phyloP scores from a whole-genome alignment of 768 basidiomycete genomes.

The Boletus patriciae region DNA sequence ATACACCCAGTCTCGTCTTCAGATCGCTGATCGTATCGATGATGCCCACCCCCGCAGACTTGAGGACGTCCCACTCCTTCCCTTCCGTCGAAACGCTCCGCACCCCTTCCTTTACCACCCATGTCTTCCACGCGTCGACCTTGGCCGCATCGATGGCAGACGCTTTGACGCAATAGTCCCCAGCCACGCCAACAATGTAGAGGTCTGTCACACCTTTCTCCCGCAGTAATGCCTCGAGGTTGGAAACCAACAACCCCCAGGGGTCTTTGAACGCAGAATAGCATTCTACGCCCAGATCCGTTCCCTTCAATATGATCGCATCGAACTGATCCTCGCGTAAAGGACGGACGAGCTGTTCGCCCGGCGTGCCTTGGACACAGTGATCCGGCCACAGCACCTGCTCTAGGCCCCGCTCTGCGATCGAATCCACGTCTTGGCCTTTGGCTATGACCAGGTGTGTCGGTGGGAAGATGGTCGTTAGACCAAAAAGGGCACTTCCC shows the following conservation, averaged over 20 bases:
- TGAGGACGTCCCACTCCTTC: constrained; percentile 40
- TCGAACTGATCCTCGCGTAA: constrained; percentile 45
- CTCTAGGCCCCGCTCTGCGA: constrained; percentile 30
- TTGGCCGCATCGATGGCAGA: constrained; percentile 56
- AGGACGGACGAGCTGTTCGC: constrained; percentile 59
- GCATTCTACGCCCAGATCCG: constrained; percentile 60
- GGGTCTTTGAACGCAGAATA: constrained; percentile 79
- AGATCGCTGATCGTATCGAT: constrained; percentile 33
- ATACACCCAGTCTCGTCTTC: constrained; percentile 22
- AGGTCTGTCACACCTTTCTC: constrained; percentile 52
- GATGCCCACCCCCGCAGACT: constrained; percentile 35
- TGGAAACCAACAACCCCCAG: constrained; percentile 47
- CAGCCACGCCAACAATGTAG: constrained; percentile 67
- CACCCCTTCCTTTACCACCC: constrained; percentile 51
- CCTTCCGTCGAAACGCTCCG: constrained; percentile 40
- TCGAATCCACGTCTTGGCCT: constrained; percentile 17
- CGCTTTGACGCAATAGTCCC: constrained; percentile 74
- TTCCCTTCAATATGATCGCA: constrained; percentile 54
- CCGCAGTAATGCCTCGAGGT: constrained; percentile 45
- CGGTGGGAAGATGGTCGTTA: constrained; percentile 39
- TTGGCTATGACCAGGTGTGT: constrained; percentile 32
- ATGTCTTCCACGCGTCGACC: constrained; percentile 45
- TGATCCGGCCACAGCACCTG: constrained; percentile 83
- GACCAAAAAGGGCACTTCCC: constrained; percentile 38
- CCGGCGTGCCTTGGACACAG: constrained; percentile 60